Base-by-base conservation (phyloP, 352 stramenopile genomes). In the Peronospora belbahrii region DNA sequence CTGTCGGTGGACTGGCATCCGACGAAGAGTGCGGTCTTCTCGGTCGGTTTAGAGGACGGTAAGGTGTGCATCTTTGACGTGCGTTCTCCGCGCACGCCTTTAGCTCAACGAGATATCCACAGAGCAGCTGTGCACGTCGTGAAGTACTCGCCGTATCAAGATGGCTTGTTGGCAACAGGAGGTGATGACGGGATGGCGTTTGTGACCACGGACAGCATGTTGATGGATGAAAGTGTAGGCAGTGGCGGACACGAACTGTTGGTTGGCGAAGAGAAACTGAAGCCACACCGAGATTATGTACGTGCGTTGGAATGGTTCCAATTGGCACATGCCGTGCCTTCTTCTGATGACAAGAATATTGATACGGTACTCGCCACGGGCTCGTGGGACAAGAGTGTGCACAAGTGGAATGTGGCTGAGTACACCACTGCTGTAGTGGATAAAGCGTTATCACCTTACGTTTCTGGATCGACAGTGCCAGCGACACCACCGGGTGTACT, bases 1-100 rank as follows among this genome's bases (percentile, higher is more conserved):
- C 46, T 89, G 22, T 56, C 61, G 1, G 39, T 92, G 14, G 73
- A 83, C 43, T 92, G 80, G 80, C 75, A 89, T 42, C 75, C 77
- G n/a, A 67, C 56, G 11, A 50, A 82, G 17, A 37, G 74, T 1
- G 69, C 76, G 18, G 40, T 87, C 13, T 60, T 87, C 6, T 70
- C 75, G 6, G 67, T 74, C 6, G 80, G 80, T 0, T 56, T 87
- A 4, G 77, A 88, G 23, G 68, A 87, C 44, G 80, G 80, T 15
- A 62, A 53, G 19, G 60, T 92, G 13, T 54, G 67, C 41, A 83
- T 65, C 3, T 88, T 87, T 66, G 80, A 89, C 51, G 70, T 72
- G 17, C 74, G 80, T 11, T 69, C 71, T 3, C 52, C 68, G 1
- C 43, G 57, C 13, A 48, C 52, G n/a, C 64, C 74, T 6, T 54